These are phyloP conservation scores for Alliaria petiolata DNA, from an alignment of 345 rosid species.

Conservation along the genomic window DNA sequence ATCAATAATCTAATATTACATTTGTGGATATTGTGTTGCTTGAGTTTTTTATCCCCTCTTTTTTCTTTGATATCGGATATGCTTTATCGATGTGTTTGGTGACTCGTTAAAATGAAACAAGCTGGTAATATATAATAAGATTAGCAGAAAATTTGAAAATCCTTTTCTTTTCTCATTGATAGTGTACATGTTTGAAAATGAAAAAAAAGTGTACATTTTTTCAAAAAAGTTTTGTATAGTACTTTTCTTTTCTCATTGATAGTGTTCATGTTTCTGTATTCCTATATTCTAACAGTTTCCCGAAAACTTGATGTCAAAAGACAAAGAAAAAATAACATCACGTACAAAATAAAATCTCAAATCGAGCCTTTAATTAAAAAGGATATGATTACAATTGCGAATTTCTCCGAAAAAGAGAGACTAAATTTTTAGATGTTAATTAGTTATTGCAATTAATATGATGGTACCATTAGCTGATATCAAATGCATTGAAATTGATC, in stretches of 20 bases:
- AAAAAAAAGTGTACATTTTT: too few species aligned
- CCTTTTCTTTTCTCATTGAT: too few species aligned
- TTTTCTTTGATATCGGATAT: background rate
- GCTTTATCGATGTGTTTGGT: background rate
- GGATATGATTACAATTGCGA: background rate
- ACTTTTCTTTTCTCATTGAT: too few species aligned
- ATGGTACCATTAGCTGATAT: background rate
- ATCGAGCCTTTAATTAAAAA: background rate
- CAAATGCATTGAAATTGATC: background rate
- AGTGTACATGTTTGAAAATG: too few species aligned
- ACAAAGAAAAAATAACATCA: background rate
- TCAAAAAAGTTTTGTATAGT: background rate
- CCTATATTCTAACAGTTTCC: too few species aligned
- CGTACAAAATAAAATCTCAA: background rate
- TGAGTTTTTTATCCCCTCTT: too few species aligned
- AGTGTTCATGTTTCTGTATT: background rate
- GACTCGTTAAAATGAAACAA: background rate
- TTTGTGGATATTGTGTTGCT: background rate
- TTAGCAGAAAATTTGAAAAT: background rate
- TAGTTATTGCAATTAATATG: background rate
- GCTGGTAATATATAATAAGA: background rate
- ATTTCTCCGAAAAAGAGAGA: background rate
- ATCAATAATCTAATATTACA: background rate
- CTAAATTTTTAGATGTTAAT: background rate
- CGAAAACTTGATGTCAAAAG: background rate